Conservation (phyloP, 441 rosid genomes). For the Erodium trifolium region DNA sequence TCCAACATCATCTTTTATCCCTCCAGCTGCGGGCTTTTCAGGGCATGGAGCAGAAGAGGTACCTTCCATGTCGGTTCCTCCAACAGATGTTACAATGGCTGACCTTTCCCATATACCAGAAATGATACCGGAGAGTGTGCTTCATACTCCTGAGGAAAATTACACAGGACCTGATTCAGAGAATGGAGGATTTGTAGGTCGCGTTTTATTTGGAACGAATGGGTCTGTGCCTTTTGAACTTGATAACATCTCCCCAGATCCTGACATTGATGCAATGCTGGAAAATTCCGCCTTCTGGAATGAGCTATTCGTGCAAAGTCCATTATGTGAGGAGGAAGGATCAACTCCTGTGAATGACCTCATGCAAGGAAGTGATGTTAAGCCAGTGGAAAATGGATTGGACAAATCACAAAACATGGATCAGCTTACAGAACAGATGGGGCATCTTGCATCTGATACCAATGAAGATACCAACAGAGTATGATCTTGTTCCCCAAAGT, state of each 20-base stretch:
- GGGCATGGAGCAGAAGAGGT: constrained; percentile 28
- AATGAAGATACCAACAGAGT: constrained; percentile 17
- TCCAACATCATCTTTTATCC: constrained; percentile 22
- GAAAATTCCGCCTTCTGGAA: constrained; percentile 47
- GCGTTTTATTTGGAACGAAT: constrained; percentile 31
- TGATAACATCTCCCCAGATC: constrained; percentile 41
- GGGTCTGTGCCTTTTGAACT: constrained; percentile 38
- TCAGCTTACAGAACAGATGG: constrained; percentile 74
- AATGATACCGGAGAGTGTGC: constrained; percentile 31
- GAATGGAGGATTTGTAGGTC: constrained; percentile 38
- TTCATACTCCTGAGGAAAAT: constrained; percentile 30
- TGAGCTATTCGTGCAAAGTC: constrained; percentile 46
- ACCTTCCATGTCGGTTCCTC: constrained; percentile 31
- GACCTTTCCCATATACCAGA: constrained; percentile 41
- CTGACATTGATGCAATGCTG: constrained; percentile 58
- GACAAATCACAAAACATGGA: constrained; percentile 45
- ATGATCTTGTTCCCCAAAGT: too few relatives aligned
- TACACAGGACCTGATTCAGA: constrained; percentile 32
- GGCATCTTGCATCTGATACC: constrained; percentile 53
- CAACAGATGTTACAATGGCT: constrained; percentile 37
- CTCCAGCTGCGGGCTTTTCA: constrained; percentile 12
- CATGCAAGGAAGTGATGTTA: constrained; percentile 26
- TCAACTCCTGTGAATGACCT: constrained; percentile 34
- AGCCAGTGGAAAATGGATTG: constrained; percentile 36
- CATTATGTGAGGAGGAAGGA: constrained; percentile 48